These are phyloP conservation scores for Pseudocercospora vitis DNA, from an alignment of 2,329 filamentous ascomycete species.

Conservation along the genomic window DNA sequence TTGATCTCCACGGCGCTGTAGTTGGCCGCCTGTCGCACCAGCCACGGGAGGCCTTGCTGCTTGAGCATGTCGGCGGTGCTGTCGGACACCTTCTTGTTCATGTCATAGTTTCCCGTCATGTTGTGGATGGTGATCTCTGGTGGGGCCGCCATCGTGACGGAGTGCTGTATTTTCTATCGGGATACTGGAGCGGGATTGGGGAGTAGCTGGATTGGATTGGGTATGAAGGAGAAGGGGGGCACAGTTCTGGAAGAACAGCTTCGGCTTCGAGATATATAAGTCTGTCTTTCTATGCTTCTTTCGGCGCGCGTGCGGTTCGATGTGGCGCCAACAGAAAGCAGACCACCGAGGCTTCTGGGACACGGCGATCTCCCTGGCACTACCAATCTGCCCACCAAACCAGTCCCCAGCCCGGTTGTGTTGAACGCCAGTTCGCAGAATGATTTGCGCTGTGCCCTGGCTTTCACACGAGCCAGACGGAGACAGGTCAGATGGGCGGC, in stretches of 20 bases:
- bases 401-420: not conserved
- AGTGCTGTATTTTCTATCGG: not conserved
- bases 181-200: too few species aligned
- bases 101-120: slow-evolving; percentile 67
- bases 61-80: slow-evolving; percentile 66
- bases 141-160: slow-evolving; percentile 68
- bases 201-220: too few species aligned
- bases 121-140: slow-evolving; percentile 64
- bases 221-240: not conserved
- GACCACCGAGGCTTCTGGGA: slow-evolving; percentile 8
- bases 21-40: slow-evolving; percentile 55
- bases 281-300: not conserved
- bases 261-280: too few species aligned
- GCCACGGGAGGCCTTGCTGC: slow-evolving; percentile 52
- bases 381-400: not conserved
- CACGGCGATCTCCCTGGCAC: not conserved
- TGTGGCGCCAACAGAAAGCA: slow-evolving; percentile 6
- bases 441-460: slow-evolving; percentile 1
- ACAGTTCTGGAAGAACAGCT: not conserved
- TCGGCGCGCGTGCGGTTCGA: not conserved
- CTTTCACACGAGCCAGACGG: not conserved
- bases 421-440: slow-evolving; percentile 1
- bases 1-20: slow-evolving; percentile 68
- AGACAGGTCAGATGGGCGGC: not conserved
- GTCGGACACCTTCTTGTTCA: slow-evolving; percentile 77